Base-by-base conservation (phyloP, 2,329 filamentous ascomycete genomes). In the Clarireedia monteithiana region DNA sequence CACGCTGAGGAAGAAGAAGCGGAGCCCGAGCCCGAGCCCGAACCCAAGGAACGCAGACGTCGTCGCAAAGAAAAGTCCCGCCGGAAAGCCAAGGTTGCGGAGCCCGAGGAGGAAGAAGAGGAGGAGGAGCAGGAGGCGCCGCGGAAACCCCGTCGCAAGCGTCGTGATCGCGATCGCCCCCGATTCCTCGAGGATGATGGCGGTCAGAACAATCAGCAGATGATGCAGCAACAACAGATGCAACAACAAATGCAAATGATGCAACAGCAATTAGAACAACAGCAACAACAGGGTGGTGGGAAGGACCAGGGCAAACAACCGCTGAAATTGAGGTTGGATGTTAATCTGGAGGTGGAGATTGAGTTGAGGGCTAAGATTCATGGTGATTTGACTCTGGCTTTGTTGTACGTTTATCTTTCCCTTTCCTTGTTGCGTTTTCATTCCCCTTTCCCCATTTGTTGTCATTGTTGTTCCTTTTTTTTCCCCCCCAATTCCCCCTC, bases 341-440 rank as follows among this genome's bases (percentile, higher is more conserved):
- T 90, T 53, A 91, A 91, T 70, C 72, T 91, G 50, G 88, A 91
- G 65, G 78, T 91, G 51, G 86, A 91, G 72, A 86, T 91, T 62
- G 83, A 89, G 70, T 74, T 91, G 53, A 90, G 89, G 75, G 88
- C 88, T 17, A 85, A 82, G 69, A 89, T 91, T 60, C 82, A 89
- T 63, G 90, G 90, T 67, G 90, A 95, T 74, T 73, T 95, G 62
- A 91, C 88, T 76, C 82, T 84, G 55, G 62, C 65, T 14, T 66
- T 66, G 45, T 56, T 66, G 64, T 66, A 47, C 58, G 63, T 63
- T 55, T 34, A 15, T 27, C 26, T 34, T 34, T 48, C 44, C 40
- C 23, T 46, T 24, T 12, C 45, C 20, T 9, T 30, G 7, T 39
- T 7, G 12, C 20, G 10, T 6, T 5, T 2, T 5, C 15, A 12